phyloP scores from a whole-genome alignment of 108 stramenopile species.

The Seminavis robusta region DNA sequence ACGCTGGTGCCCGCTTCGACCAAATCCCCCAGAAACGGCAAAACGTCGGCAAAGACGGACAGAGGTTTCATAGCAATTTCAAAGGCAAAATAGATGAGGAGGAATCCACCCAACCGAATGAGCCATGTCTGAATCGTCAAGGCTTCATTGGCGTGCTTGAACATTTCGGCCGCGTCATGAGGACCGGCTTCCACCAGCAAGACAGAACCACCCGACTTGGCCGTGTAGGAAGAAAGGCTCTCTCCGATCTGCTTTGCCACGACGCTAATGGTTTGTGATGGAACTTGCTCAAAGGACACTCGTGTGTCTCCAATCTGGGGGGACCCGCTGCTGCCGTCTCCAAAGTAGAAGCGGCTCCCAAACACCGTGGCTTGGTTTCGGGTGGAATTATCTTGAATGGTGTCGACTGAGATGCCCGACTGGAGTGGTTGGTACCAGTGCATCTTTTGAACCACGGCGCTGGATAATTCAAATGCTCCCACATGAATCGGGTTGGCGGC shows the following conservation, averaged over 20 bases:
- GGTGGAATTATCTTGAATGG: not conserved
- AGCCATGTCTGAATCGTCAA: slow-evolving; percentile 16
- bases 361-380: not conserved
- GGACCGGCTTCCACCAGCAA: slow-evolving; percentile 20
- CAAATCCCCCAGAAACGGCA: slow-evolving; percentile 29
- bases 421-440: not conserved
- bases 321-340: not conserved
- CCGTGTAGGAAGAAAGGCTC: slow-evolving; percentile 8
- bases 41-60: slow-evolving; percentile 18
- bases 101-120: slow-evolving; percentile 26
- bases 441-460: not conserved
- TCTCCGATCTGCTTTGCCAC: slow-evolving; percentile 24
- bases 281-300: slow-evolving; percentile 15
- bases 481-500: slow-evolving; percentile 1
- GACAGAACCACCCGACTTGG: slow-evolving; percentile 14
- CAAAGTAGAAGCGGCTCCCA: slow-evolving; percentile 9
- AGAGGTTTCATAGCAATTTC: slow-evolving; percentile 23
- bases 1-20: slow-evolving; percentile 6
- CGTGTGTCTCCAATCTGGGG: slow-evolving; percentile 19
- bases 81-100: slow-evolving; percentile 22
- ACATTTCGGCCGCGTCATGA: slow-evolving; percentile 13
- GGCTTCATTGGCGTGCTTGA: slow-evolving; percentile 20
- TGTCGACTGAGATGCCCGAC: slow-evolving; percentile 1
- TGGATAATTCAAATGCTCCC: slow-evolving; percentile 9
- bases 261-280: slow-evolving; percentile 17